A percentile compares a stretch with the other conserved stretches of the same genome.
These are phyloP conservation scores for Jackrogersella minutella DNA, from an alignment of 495 filamentous ascomycete genomes.

Conservation along the genomic window DNA sequence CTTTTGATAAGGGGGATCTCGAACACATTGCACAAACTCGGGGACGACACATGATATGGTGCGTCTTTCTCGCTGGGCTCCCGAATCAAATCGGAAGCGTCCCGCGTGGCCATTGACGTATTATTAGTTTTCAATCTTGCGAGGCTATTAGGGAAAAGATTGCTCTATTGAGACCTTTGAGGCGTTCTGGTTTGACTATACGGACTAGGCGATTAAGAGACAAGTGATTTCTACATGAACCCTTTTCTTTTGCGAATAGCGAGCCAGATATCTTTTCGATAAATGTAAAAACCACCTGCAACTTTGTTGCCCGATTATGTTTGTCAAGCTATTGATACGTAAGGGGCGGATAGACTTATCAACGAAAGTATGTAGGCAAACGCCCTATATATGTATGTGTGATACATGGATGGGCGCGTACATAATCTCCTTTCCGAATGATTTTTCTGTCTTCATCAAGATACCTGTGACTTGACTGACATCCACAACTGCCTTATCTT, in stretches of 20 bases:
- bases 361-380: slow-evolving; percentile 8
- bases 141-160: neutral
- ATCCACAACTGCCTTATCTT: neutral
- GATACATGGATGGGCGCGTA: neutral
- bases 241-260: neutral
- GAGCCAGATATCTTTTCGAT: neutral
- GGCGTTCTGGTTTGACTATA: neutral
- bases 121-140: neutral
- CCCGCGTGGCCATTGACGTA: neutral
- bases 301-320: neutral
- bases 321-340: neutral
- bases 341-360: slow-evolving; percentile 5
- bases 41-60: slow-evolving; percentile 7
- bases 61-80: neutral
- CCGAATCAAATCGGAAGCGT: neutral
- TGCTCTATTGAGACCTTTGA: neutral
- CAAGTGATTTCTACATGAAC: no score
- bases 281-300: no score
- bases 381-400: neutral
- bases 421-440: neutral
- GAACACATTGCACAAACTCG: slow-evolving; percentile 2
- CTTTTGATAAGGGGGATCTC: neutral
- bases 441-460: slow-evolving; percentile 3
- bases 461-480: neutral
- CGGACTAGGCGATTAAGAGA: no score